phyloP scores from a whole-genome alignment of 768 basidiomycete genomes.

The Leccinum incarnatum region DNA sequence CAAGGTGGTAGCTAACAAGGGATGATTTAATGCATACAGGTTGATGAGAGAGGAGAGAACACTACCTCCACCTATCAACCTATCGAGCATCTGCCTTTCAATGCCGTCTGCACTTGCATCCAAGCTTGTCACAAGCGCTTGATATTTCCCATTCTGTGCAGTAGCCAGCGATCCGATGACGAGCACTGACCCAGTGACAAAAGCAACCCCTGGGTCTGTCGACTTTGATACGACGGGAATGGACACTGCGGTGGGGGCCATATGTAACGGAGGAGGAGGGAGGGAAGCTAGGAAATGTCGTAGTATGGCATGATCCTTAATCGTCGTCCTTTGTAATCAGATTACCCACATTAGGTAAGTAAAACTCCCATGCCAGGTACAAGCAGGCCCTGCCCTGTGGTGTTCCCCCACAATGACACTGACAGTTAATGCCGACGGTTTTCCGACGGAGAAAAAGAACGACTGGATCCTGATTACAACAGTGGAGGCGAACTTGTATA shows the following conservation, averaged over 20 bases:
- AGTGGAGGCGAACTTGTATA: background rate
- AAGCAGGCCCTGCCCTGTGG: background rate
- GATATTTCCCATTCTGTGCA: constrained; percentile 78
- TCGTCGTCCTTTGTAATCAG: constrained; percentile 21
- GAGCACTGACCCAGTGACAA: constrained; percentile 49
- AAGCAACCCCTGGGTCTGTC: constrained; percentile 24
- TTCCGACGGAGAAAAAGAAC: background rate
- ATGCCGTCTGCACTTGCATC: constrained; percentile 43
- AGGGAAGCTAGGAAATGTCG: background rate
- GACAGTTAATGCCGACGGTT: background rate
- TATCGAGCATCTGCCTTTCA: constrained; percentile 80
- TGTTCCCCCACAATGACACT: no score
- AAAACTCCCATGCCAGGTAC: background rate
- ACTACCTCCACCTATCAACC: constrained; percentile 76
- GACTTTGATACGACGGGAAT: constrained; percentile 14
- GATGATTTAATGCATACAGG: background rate
- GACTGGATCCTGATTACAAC: no score
- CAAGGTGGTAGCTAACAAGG: constrained; percentile 53
- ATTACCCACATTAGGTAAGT: constrained; percentile 21
- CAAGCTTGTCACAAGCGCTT: constrained; percentile 60
- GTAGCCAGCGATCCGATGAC: constrained; percentile 77
- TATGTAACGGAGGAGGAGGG: constrained; percentile 21
- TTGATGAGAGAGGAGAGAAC: constrained; percentile 1
- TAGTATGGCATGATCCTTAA: background rate
- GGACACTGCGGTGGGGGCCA: constrained; percentile 55